Conservation (phyloP, 257 asterid genomes). For the Knoxia roxburghii region DNA sequence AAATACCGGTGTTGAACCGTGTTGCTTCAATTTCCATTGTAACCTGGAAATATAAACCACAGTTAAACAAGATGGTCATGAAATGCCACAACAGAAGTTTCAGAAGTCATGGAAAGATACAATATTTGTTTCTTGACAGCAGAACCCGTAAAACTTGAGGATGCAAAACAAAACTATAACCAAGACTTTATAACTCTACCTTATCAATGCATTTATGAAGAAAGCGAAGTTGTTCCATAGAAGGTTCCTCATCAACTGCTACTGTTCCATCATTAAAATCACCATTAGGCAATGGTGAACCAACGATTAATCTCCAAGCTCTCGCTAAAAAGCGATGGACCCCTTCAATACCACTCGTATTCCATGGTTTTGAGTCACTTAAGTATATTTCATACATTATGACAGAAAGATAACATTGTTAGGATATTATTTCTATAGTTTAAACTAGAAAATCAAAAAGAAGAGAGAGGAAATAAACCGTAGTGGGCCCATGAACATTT, state of each 20-base stretch:
- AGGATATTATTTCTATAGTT: background rate
- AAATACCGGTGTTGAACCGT: constrained; percentile 93
- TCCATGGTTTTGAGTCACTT: constrained; percentile 98
- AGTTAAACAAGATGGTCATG: background rate
- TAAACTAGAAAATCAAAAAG: background rate
- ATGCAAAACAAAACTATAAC: constrained; percentile 4
- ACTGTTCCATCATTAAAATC: constrained; percentile 57
- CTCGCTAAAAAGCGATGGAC: constrained; percentile 91
- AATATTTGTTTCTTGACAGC: background rate
- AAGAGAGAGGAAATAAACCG: constrained; percentile 45
- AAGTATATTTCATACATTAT: constrained; percentile 17
- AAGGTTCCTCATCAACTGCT: constrained; percentile 57
- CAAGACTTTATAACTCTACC: constrained; percentile 29
- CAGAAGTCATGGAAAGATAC: background rate
- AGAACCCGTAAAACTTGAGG: background rate
- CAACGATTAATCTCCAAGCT: constrained; percentile 86
- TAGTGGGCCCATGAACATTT: constrained; percentile 99
- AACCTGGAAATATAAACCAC: constrained; percentile 44
- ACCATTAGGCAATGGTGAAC: constrained; percentile 71
- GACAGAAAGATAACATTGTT: background rate
- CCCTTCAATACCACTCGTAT: constrained; percentile 95
- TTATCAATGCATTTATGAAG: constrained; percentile 83
- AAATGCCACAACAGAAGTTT: no score
- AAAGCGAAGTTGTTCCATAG: constrained; percentile 67
- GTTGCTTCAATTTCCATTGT: constrained; percentile 93